Conservation (phyloP, 1,284 basidiomycete genomes). For the Ceratobasidium sp. region DNA sequence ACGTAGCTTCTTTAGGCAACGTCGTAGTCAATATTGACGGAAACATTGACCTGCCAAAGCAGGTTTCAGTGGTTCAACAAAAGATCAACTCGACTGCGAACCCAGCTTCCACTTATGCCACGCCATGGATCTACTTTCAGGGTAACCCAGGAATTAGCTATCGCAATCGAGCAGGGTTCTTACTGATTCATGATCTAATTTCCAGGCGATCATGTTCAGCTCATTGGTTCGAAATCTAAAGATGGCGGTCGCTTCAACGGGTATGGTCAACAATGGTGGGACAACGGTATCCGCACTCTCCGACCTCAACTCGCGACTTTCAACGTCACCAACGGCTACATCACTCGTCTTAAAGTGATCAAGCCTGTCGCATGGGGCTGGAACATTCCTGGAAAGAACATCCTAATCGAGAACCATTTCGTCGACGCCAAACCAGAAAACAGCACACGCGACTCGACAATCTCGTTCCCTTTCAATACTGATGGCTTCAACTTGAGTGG, state of each 20-base stretch:
- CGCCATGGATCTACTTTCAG: constrained; percentile 63
- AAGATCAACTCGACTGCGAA: constrained; percentile 43
- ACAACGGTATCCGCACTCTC: constrained; percentile 60
- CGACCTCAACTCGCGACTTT: constrained; percentile 65
- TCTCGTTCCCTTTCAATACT: constrained; percentile 62
- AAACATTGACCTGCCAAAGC: constrained; percentile 63
- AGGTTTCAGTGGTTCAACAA: constrained; percentile 61
- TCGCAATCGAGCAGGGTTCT: background rate
- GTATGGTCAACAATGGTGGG: constrained; percentile 66
- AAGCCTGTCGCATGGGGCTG: constrained; percentile 67
- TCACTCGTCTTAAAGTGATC: constrained; percentile 63
- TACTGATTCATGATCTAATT: background rate
- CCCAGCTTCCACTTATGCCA: constrained; percentile 60
- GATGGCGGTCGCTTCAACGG: constrained; percentile 61
- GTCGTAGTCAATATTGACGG: constrained; percentile 63
- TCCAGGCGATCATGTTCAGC: constrained; percentile 54
- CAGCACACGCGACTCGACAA: constrained; percentile 58
- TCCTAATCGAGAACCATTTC: constrained; percentile 62
- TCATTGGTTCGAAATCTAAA: constrained; percentile 59
- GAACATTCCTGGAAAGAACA: constrained; percentile 62
- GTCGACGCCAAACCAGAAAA: constrained; percentile 63
- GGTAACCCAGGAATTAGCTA: constrained; percentile 49
- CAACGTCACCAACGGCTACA: constrained; percentile 62
- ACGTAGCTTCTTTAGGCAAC: constrained; percentile 55
- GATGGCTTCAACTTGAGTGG: constrained; percentile 64